Conservation (phyloP, 2,329 filamentous ascomycete species). For the Aspergillus brunneoviolaceus region DNA sequence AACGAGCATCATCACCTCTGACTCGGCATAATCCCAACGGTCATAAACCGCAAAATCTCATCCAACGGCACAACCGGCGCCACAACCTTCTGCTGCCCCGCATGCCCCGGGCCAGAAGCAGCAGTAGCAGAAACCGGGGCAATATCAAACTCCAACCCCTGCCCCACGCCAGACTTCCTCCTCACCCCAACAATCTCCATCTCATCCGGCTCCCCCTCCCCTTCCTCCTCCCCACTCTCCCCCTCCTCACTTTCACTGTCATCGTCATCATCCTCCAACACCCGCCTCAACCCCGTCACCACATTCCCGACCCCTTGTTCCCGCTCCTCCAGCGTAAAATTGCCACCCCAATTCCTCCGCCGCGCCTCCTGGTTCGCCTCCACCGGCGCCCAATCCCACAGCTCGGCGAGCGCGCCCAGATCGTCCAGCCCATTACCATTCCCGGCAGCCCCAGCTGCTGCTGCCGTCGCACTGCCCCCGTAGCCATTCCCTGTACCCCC, state of each 20-base stretch:
- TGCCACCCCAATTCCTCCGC: constrained; percentile 56
- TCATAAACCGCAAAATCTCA: constrained; percentile 53
- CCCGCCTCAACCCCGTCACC: constrained; percentile 66
- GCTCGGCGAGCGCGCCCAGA: constrained; percentile 51
- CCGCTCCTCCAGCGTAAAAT: constrained; percentile 71
- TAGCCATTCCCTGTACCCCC: background rate
- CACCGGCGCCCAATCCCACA: constrained; percentile 61
- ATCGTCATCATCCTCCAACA: constrained; percentile 56
- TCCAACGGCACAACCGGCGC: constrained; percentile 39
- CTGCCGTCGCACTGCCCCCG: too few species aligned
- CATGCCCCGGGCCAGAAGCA: constrained; percentile 29
- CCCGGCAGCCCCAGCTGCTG: constrained; percentile 7
- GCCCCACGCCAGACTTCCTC: constrained; percentile 30
- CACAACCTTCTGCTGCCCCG: constrained; percentile 10
- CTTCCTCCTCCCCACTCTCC: constrained; percentile 55
- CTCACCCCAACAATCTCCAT: constrained; percentile 43
- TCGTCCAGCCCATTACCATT: constrained; percentile 35
- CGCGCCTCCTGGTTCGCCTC: constrained; percentile 48
- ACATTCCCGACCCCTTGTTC: constrained; percentile 67
- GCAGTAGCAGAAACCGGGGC: constrained; percentile 28
- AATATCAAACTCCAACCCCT: constrained; percentile 38
- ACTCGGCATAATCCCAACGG: constrained; percentile 43
- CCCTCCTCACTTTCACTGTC: constrained; percentile 47
- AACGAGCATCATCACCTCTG: constrained; percentile 17
- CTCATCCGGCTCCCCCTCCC: constrained; percentile 38